A percentile compares a stretch with the other conserved stretches of the same genome.
Evolutionary conservation across 1,284 basidiomycete genomes (phyloP).

Genomic region (Amylostereum areolatum): DNA sequence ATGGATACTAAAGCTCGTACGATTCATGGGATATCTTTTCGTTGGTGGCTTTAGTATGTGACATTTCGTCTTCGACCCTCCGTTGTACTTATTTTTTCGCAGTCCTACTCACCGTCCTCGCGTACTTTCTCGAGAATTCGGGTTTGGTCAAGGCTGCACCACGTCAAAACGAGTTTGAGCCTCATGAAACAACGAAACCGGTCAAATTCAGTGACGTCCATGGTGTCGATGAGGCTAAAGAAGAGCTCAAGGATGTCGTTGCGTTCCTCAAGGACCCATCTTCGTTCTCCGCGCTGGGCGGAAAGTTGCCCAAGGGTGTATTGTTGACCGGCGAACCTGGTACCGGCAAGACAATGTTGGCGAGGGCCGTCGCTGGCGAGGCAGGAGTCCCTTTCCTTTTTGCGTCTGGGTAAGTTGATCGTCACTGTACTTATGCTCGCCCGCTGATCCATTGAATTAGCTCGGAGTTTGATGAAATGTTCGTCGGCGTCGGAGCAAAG

Average conservation of each 20-base stretch:
- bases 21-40: constrained; percentile 43
- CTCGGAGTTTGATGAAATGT: constrained; percentile 98
- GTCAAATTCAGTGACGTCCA: constrained; percentile 92
- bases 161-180: constrained; percentile 70
- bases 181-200: constrained; percentile 61
- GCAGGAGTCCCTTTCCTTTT: constrained; percentile 93
- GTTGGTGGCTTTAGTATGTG: constrained; percentile 49
- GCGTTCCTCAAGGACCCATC: constrained; percentile 90
- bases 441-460: constrained; percentile 32
- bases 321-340: constrained; percentile 86
- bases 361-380: constrained; percentile 94
- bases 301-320: constrained; percentile 88
- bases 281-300: constrained; percentile 83
- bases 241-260: constrained; percentile 89
- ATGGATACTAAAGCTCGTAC: constrained; percentile 55
- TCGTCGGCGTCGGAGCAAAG: constrained; percentile 94
- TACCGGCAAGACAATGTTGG: constrained; percentile 96
- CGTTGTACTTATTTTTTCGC: constrained; percentile 1
- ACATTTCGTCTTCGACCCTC: not conserved
- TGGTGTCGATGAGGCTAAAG: constrained; percentile 91
- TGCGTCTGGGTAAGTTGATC: constrained; percentile 60
- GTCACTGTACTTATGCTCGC: not conserved
- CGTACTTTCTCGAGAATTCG: constrained; percentile 87
- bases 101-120: constrained; percentile 80
- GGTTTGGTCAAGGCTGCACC: constrained; percentile 87